These are phyloP conservation scores for Diaporthe citri DNA, from an alignment of 2,329 filamentous ascomycete genomes.

Conservation along the genomic window DNA sequence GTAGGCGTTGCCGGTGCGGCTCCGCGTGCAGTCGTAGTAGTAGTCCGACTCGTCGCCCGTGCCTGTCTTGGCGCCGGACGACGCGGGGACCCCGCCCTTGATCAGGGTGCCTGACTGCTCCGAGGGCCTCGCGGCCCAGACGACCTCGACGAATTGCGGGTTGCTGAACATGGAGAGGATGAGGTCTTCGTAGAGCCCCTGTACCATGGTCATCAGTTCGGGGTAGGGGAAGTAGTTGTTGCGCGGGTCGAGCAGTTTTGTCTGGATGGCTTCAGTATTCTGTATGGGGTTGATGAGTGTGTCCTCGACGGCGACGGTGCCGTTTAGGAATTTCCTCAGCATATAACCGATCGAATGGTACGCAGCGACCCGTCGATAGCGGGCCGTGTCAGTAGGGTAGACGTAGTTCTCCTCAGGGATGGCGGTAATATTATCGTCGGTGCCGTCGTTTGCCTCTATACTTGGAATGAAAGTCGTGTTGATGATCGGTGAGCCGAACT, in stretches of 20 bases:
- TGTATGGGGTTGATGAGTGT: slow-evolving; percentile 46
- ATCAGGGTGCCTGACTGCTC: slow-evolving; percentile 45
- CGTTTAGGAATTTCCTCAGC: slow-evolving; percentile 51
- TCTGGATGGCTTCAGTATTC: slow-evolving; percentile 54
- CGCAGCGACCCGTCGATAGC: slow-evolving; percentile 50
- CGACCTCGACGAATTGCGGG: slow-evolving; percentile 37
- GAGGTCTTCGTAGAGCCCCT: slow-evolving; percentile 49
- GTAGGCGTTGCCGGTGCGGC: slow-evolving; percentile 51
- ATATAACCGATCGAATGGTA: slow-evolving; percentile 53
- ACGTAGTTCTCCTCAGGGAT: slow-evolving; percentile 49
- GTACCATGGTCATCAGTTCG: slow-evolving; percentile 47
- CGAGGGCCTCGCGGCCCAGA: slow-evolving; percentile 48
- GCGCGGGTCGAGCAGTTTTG: slow-evolving; percentile 54
- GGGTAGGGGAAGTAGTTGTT: slow-evolving; percentile 49
- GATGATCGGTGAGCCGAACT: slow-evolving; percentile 49
- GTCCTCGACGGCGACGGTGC: slow-evolving; percentile 47
- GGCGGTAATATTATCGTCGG: slow-evolving; percentile 52
- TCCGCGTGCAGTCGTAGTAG: slow-evolving; percentile 50
- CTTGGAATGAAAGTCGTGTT: slow-evolving; percentile 50
- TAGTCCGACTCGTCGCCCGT: slow-evolving; percentile 32
- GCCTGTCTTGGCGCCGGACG: background rate
- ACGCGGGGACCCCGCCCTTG: slow-evolving; percentile 33
- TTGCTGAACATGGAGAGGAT: slow-evolving; percentile 41
- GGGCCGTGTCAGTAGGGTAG: slow-evolving; percentile 45
- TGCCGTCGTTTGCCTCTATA: slow-evolving; percentile 51